A percentile compares a stretch with the other conserved stretches of the same genome.
phyloP scores from a whole-genome alignment of 2,329 filamentous ascomycete genomes.

The Fusarium verrucosum region DNA sequence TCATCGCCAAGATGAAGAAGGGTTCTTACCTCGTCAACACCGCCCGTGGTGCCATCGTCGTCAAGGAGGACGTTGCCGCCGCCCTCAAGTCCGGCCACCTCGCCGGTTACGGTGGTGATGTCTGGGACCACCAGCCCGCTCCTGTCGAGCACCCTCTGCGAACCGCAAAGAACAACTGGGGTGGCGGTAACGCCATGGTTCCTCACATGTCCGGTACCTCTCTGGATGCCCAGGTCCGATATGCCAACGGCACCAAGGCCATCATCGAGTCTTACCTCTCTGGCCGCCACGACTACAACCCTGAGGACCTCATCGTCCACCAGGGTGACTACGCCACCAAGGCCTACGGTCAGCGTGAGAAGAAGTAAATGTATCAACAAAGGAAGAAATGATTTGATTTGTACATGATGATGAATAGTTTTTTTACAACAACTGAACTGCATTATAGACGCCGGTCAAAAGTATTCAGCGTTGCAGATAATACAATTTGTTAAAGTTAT shows the following conservation, averaged over 20 bases:
- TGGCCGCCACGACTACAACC: slow-evolving; percentile 86
- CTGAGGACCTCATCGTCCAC: slow-evolving; percentile 90
- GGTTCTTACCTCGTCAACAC: slow-evolving; percentile 98
- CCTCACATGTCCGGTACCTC: slow-evolving; percentile 99
- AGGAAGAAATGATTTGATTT: slow-evolving; percentile 30
- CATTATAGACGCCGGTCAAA: slow-evolving; percentile 38
- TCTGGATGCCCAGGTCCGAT: slow-evolving; percentile 95
- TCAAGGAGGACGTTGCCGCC: slow-evolving; percentile 98
- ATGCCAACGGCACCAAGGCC: slow-evolving; percentile 85
- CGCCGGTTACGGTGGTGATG: slow-evolving; percentile 86
- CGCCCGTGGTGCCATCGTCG: slow-evolving; percentile 96
- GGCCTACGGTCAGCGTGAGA: slow-evolving; percentile 82
- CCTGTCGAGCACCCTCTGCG: slow-evolving; percentile 93
- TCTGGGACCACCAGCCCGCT: slow-evolving; percentile 98
- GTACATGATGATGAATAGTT: slow-evolving; percentile 39
- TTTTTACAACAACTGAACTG: slow-evolving; percentile 32
- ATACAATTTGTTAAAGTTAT: slow-evolving; percentile 38
- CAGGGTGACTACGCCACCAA: slow-evolving; percentile 93
- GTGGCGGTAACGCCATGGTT: slow-evolving; percentile 98
- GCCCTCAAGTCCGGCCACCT: slow-evolving; percentile 93
- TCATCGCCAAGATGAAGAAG: slow-evolving; percentile 99
- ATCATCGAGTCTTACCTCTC: slow-evolving; percentile 93
- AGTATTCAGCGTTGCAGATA: slow-evolving; percentile 38
- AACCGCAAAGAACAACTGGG: slow-evolving; percentile 92
- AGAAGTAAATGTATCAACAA: slow-evolving; percentile 43